Conservation (phyloP, 148 eudicot species). For the Camellia lanceoleosa region DNA sequence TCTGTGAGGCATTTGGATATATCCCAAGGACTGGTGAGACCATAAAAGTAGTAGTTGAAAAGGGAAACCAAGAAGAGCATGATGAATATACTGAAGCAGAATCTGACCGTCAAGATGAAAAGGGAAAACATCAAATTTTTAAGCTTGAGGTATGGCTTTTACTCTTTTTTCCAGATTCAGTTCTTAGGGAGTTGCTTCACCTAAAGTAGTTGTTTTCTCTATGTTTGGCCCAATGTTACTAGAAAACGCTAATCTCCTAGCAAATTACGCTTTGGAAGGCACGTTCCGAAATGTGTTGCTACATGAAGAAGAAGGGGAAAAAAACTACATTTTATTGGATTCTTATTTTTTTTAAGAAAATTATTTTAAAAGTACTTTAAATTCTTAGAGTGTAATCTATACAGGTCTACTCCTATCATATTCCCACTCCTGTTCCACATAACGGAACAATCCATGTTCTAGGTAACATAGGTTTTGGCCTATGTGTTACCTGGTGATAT, state of each 20-base stretch:
- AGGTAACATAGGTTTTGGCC: too few species aligned
- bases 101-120: constrained; percentile 51
- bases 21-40: constrained; percentile 96
- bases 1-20: constrained; percentile 94
- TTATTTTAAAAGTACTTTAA: too few species aligned
- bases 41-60: constrained; percentile 76
- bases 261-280: neutral
- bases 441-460: too few species aligned
- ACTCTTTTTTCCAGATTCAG: neutral
- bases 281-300: neutral
- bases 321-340: too few species aligned
- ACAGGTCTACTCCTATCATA: too few species aligned
- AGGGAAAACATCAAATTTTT: constrained; percentile 57
- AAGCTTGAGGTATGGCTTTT: constrained; percentile 68
- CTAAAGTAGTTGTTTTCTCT: neutral
- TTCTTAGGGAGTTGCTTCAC: constrained; percentile 7
- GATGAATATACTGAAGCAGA: constrained; percentile 55
- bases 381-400: too few species aligned
- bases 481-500: too few species aligned
- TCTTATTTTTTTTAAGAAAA: too few species aligned
- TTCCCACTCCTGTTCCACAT: too few species aligned
- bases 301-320: neutral
- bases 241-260: too few species aligned
- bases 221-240: neutral
- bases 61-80: constrained; percentile 57